A percentile compares a stretch with the other conserved stretches of the same genome.
These are phyloP conservation scores for Zopfochytrium polystomum DNA, from an alignment of 371 early-diverging fungal genomes.

Conservation along the genomic window DNA sequence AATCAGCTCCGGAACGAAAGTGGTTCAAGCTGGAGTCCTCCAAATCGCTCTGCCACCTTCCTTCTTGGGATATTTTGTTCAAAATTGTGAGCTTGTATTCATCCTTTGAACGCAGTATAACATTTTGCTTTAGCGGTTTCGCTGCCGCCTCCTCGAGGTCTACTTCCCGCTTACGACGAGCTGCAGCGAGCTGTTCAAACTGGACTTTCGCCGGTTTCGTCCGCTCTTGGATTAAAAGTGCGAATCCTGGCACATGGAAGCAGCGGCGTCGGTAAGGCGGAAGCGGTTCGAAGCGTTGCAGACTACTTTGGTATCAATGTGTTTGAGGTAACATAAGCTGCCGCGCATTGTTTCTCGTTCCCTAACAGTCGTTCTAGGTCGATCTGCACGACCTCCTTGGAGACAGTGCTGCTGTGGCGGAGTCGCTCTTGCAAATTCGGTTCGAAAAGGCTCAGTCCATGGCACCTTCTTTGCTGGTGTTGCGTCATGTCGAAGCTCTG, in stretches of 20 bases:
- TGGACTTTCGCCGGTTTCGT: not conserved
- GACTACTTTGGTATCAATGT: conserved; percentile 74
- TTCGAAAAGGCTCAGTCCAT: conserved; percentile 75
- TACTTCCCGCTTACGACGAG: not conserved
- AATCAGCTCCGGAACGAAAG: not conserved
- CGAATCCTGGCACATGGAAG: conserved; percentile 71
- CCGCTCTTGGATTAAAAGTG: not conserved
- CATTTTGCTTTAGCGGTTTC: not conserved
- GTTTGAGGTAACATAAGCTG: conserved; percentile 23
- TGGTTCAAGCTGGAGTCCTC: not conserved
- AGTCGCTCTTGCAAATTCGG: conserved; percentile 65
- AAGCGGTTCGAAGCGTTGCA: conserved; percentile 60
- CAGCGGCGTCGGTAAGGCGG: conserved; percentile 81
- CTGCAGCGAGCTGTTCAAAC: not conserved
- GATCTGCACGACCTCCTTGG: conserved; percentile 73
- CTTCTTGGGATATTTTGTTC: not conserved
- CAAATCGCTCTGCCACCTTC: not conserved
- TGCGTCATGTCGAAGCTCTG: conserved; percentile 78
- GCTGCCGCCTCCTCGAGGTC: not conserved
- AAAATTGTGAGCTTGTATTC: not conserved
- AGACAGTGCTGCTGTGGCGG: conserved; percentile 77
- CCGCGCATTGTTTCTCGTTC: not conserved
- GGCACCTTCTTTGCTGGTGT: conserved; percentile 75
- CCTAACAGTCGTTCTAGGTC: conserved; percentile 46
- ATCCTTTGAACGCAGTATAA: not conserved